Base-by-base conservation (phyloP, 371 early-diverging fungal species). In the Apophysomyces sp. region DNA sequence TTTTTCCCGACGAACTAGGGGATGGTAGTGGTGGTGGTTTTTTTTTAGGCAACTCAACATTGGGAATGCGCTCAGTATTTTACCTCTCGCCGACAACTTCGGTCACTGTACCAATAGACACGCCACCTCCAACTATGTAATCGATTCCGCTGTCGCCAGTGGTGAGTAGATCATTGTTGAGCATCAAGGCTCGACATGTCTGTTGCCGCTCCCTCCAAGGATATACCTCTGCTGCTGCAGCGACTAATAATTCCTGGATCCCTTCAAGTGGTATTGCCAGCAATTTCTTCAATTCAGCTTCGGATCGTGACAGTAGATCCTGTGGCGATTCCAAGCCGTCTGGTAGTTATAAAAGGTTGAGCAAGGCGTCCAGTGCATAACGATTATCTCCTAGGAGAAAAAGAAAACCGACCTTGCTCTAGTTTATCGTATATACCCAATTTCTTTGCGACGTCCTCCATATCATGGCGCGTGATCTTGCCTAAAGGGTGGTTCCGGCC, bases 1-100 rank as follows among this genome's bases (percentile, higher is more conserved):
- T 89, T 63, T 94, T 94, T 7, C 92, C 94, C 3, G 85, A 75
- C 4, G 84, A 86, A 54, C 89, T 88, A 52, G 9, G 2, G 32
- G 9, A 16, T 24, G 15, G 49, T 8, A 15, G 0, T 6, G 2
- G 2, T n/a, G n/a, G n/a, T n/a, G n/a, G n/a, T n/a, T n/a, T n/a
- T n/a, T n/a, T n/a, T n/a, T n/a, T n/a, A n/a, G n/a, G n/a, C n/a
- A n/a, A n/a, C n/a, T n/a, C n/a, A n/a, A 16, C 6, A 57, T 13
- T 21, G 18, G n/a, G 21, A 26, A 36, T 29, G 7, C 16, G 29
- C 31, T 21, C 1, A 28, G n/a, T 44, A 52, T 3, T 54, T 37
- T 61, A 80, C 80, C 80, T 82, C 54, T 84, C 85, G 6, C 86
- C 88, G 0, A 83, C 84, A 6, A 87, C 63, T 58, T 87, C 88